Conservation (phyloP, 768 basidiomycete genomes). For the Calocera cornea region DNA sequence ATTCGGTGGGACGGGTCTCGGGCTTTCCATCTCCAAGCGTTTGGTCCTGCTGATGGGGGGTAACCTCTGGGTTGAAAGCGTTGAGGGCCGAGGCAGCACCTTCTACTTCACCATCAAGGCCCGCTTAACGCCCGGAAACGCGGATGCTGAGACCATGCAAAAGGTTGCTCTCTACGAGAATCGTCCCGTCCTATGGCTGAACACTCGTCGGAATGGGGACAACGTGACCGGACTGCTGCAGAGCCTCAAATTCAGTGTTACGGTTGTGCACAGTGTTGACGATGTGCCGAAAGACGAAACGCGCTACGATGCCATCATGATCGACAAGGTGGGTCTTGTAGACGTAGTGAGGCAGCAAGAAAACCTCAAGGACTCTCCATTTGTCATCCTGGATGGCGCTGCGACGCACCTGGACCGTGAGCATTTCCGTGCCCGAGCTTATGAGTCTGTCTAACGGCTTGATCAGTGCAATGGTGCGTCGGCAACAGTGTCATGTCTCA, state of each 20-base stretch:
- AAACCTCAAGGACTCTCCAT: constrained; percentile 13
- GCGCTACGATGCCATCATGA: neutral
- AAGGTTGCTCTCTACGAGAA: constrained; percentile 1
- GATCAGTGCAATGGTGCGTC: constrained; percentile 85
- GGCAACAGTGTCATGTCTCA: constrained; percentile 94
- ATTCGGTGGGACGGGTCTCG: constrained; percentile 94
- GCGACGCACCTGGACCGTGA: neutral
- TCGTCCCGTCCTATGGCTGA: neutral
- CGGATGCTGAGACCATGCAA: neutral
- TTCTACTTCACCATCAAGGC: constrained; percentile 96
- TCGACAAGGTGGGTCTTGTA: neutral
- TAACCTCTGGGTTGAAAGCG: constrained; percentile 96
- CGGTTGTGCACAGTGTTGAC: neutral
- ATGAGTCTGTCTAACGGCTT: neutral
- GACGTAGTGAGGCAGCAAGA: neutral
- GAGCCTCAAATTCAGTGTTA: neutral
- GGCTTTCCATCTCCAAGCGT: constrained; percentile 92
- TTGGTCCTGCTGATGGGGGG: constrained; percentile 96
- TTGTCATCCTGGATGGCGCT: constrained; percentile 20
- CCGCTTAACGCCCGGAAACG: constrained; percentile 17
- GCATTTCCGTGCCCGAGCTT: constrained; percentile 20
- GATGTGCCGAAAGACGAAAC: neutral
- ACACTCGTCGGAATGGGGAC: neutral
- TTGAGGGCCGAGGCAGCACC: constrained; percentile 80
- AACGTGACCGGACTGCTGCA: neutral